Conservation (phyloP, 2,329 filamentous ascomycete species). For the Trichoderma harzianum region DNA sequence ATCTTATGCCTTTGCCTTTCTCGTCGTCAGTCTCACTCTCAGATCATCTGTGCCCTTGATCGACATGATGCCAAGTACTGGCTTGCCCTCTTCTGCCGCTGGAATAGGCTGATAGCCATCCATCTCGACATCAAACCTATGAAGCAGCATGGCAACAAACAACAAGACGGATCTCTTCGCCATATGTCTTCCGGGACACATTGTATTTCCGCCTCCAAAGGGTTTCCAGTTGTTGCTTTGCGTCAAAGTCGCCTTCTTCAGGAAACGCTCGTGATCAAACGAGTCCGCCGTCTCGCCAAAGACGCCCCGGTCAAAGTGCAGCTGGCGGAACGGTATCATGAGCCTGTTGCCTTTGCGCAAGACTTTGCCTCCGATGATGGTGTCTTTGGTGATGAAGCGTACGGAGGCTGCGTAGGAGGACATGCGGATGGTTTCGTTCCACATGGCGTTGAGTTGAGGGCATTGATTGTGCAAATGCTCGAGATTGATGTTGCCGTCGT, state of each 20-base stretch:
- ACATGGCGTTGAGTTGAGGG: conserved; percentile 25
- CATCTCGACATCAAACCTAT: conserved; percentile 20
- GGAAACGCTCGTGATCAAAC: conserved; percentile 22
- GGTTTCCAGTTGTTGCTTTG: conserved; percentile 23
- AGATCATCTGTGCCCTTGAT: neutral
- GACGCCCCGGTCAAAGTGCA: conserved; percentile 24
- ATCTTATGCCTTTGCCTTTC: neutral
- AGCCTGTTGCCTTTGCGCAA: conserved; percentile 27
- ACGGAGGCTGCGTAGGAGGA: conserved; percentile 25
- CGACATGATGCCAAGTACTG: neutral
- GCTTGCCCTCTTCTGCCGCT: neutral
- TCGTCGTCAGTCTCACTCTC: neutral
- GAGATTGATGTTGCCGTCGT: conserved; percentile 30
- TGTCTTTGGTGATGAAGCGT: conserved; percentile 24
- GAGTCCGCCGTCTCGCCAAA: conserved; percentile 20
- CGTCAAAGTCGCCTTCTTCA: conserved; percentile 20
- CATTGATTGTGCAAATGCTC: conserved; percentile 27
- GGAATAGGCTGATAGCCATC: neutral
- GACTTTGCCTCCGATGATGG: conserved; percentile 27
- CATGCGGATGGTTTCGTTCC: conserved; percentile 28
- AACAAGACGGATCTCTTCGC: conserved; percentile 17
- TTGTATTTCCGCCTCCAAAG: conserved; percentile 30
- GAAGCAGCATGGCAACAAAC: conserved; percentile 27
- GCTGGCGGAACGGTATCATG: conserved; percentile 28
- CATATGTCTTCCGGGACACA: conserved; percentile 27